Base-by-base conservation (phyloP, 306 rosid species). In the Vigna nakashimae region DNA sequence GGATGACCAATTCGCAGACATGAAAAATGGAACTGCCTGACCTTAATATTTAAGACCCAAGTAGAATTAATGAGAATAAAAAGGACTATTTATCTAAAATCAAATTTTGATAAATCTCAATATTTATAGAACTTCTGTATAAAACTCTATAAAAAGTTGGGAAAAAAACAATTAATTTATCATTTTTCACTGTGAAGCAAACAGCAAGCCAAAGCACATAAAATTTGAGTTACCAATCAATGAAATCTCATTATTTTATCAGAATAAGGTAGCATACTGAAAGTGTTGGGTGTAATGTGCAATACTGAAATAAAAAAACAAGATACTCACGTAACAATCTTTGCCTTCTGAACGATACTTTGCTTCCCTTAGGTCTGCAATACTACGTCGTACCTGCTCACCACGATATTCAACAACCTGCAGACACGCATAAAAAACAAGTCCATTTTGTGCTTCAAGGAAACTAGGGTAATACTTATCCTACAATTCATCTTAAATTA, bases 351-450 rank as follows among this genome's bases (percentile, higher is more conserved):
- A 69, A 73, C 85, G 89, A 78, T 95, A 92, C 72, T 76, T 88
- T 40, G 88, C 82, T 82, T 95, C 98, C 82, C 98, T 88, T 69
- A 88, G 78, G 89, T 95, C 98, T 56, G 95, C 93, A 81, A 95
- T 83, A 53, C 91, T 89, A 2, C 90, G 80, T 73, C 98, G 87
- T 72, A 92, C 88, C 86, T 85, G 91, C 88, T 95, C 98, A 16
- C 98, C 98, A 62, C 97, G 91, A 82, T 95, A 95, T 85, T 95
- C 98, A 56, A 88, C 86, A 80, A 95, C 96, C 98, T 95, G 79
- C 75, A 86, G 32, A 79, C 22, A 80, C 26, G 74, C 43, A 49
- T 15, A 58, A 64, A 36, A 69, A 65, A 55, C 80, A 68, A 53
- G 51, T 53, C 16, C 40, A 28, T 18, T 28, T 16, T 49, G 63